phyloP scores from a whole-genome alignment of 495 filamentous ascomycete genomes.

The Aspergillus olivimuriae region DNA sequence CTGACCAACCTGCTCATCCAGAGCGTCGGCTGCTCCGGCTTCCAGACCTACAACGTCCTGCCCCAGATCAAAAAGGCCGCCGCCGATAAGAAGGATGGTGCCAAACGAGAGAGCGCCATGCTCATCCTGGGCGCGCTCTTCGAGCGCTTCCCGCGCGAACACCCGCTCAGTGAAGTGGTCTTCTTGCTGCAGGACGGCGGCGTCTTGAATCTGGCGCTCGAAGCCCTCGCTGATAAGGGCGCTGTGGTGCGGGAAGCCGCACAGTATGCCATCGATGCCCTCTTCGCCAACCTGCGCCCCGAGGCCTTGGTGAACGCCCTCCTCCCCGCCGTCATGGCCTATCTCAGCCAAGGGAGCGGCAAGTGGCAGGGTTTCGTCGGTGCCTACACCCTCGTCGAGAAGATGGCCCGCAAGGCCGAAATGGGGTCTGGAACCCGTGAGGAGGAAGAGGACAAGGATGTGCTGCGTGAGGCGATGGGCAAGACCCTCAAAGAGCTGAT shows the following conservation, averaged over 20 bases:
- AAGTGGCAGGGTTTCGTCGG: slow-evolving; percentile 97
- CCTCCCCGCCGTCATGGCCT: slow-evolving; percentile 63
- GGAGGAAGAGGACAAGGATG: slow-evolving; percentile 75
- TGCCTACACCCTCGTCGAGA: slow-evolving; percentile 72
- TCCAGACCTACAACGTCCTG: slow-evolving; percentile 66
- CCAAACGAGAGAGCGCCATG: slow-evolving; percentile 85
- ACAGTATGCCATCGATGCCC: slow-evolving; percentile 87
- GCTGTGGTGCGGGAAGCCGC: slow-evolving; percentile 82
- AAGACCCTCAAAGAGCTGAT: slow-evolving; percentile 85
- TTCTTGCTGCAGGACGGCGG: slow-evolving; percentile 76
- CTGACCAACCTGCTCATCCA: slow-evolving; percentile 73
- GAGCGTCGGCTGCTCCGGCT: slow-evolving; percentile 69
- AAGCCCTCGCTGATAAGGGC: slow-evolving; percentile 86
- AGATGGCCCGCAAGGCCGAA: slow-evolving; percentile 89
- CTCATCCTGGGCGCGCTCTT: slow-evolving; percentile 90
- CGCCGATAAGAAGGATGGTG: slow-evolving; percentile 86
- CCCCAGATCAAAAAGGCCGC: slow-evolving; percentile 76
- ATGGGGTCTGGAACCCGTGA: slow-evolving; percentile 72
- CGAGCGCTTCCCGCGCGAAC: slow-evolving; percentile 74
- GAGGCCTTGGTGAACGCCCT: slow-evolving; percentile 78
- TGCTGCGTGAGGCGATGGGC: slow-evolving; percentile 87
- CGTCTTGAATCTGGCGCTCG: slow-evolving; percentile 65
- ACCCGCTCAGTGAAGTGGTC: slow-evolving; percentile 71
- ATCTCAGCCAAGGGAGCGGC: slow-evolving; percentile 70
- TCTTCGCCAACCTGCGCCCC: slow-evolving; percentile 70